Percentiles rank a stretch among this genome's conserved stretches.
phyloP scores from a whole-genome alignment of 257 asterid genomes.

The Petunia secreta region DNA sequence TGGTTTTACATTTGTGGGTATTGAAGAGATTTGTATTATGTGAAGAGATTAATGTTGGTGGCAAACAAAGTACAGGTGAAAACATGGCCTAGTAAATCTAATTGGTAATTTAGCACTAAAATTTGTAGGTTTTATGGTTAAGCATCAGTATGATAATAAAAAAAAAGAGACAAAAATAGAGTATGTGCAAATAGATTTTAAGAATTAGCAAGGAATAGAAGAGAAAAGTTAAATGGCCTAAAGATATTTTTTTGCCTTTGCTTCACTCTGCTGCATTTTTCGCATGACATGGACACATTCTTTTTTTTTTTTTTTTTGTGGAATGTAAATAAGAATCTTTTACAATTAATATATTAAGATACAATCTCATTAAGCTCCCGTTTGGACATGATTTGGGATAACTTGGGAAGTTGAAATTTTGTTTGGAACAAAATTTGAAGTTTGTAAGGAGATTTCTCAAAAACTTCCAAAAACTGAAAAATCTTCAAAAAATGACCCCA shows the following conservation, averaged over 20 bases:
- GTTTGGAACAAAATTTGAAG: no score
- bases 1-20: constrained; percentile 26
- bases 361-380: no score
- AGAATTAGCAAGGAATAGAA: background rate
- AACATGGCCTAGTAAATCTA: constrained; percentile 45
- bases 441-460: no score
- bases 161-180: no score
- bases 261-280: background rate
- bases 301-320: no score
- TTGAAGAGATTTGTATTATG: constrained; percentile 26
- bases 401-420: no score
- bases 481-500: no score
- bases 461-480: no score
- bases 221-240: background rate
- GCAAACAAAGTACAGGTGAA: constrained; percentile 43
- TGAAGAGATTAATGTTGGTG: constrained; percentile 31
- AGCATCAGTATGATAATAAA: background rate
- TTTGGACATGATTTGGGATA: no score
- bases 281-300: background rate
- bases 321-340: no score
- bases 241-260: constrained; percentile 8
- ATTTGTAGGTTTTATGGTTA: background rate
- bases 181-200: no score
- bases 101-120: background rate
- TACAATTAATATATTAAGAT: no score